Evolutionary conservation across 2,329 filamentous ascomycete genomes (phyloP).

Genomic region (Mariannaea sp.): DNA sequence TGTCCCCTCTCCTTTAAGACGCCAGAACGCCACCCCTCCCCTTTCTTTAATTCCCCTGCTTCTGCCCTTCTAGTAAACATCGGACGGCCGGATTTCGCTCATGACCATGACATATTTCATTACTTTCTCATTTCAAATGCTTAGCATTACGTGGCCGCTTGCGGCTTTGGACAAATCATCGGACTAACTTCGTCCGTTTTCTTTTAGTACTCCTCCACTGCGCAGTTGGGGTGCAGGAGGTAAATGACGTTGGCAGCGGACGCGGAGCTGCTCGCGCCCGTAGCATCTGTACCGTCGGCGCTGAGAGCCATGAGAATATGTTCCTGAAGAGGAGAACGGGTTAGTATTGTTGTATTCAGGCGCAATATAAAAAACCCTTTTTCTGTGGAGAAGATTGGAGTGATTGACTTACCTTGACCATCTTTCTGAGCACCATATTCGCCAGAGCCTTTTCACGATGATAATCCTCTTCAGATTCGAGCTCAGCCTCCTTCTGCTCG

Average conservation of each 20-base stretch:
- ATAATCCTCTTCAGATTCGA: constrained; percentile 81
- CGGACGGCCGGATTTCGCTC: constrained; percentile 6
- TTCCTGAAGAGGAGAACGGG: constrained; percentile 63
- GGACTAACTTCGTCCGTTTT: too few relatives aligned
- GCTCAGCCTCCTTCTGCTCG: constrained; percentile 84
- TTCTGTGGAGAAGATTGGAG: too few relatives aligned
- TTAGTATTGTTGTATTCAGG: constrained; percentile 44
- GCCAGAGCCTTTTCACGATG: constrained; percentile 74
- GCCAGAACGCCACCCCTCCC: constrained; percentile 9
- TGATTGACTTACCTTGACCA: constrained; percentile 93
- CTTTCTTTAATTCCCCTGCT: too few relatives aligned
- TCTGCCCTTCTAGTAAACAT: background rate
- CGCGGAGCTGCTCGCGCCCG: constrained; percentile 51
- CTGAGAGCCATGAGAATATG: constrained; percentile 85
- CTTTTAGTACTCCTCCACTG: constrained; percentile 66
- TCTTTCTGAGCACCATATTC: constrained; percentile 87
- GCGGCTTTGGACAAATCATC: constrained; percentile 9
- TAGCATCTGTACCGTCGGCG: constrained; percentile 58
- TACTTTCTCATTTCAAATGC: constrained; percentile 17
- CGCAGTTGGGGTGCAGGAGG: constrained; percentile 92
- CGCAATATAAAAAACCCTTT: too few relatives aligned
- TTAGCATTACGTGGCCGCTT: constrained; percentile 25
- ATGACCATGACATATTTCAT: constrained; percentile 17
- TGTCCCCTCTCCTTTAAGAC: constrained; percentile 17
- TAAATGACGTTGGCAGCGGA: constrained; percentile 64